phyloP scores from a whole-genome alignment of 2,329 filamentous ascomycete genomes.

The Neoscytalidium dimidiatum region DNA sequence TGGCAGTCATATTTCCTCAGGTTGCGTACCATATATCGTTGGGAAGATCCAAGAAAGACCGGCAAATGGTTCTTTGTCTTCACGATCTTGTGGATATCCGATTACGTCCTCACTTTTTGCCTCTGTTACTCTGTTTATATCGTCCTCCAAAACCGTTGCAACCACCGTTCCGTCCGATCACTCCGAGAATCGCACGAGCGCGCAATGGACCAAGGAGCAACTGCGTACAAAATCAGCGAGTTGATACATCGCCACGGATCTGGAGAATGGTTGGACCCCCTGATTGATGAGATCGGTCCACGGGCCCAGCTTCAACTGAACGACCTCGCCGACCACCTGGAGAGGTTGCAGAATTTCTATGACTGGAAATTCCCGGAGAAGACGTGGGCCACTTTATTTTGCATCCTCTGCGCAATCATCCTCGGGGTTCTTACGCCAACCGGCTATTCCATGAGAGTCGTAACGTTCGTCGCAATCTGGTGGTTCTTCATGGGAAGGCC shows the following conservation, averaged over 20 bases:
- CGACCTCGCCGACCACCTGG: constrained; percentile 41
- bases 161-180: constrained; percentile 29
- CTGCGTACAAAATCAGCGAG: constrained; percentile 38
- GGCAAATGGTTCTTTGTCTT: constrained; percentile 39
- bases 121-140: constrained; percentile 38
- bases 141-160: constrained; percentile 34
- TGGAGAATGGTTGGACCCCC: constrained; percentile 40
- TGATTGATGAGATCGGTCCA: constrained; percentile 39
- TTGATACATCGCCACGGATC: constrained; percentile 39
- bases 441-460: constrained; percentile 38
- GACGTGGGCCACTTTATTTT: constrained; percentile 37
- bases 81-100: constrained; percentile 38
- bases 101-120: constrained; percentile 39
- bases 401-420: constrained; percentile 34
- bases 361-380: constrained; percentile 36
- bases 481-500: constrained; percentile 41
- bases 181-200: constrained; percentile 38
- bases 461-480: constrained; percentile 35
- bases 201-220: constrained; percentile 30
- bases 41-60: constrained; percentile 36
- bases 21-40: constrained; percentile 41
- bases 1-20: constrained; percentile 43
- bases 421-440: constrained; percentile 33
- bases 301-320: constrained; percentile 39
- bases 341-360: constrained; percentile 40